Evolutionary conservation across 257 asterid genomes (phyloP).

Genomic region (Prunella vulgaris): DNA sequence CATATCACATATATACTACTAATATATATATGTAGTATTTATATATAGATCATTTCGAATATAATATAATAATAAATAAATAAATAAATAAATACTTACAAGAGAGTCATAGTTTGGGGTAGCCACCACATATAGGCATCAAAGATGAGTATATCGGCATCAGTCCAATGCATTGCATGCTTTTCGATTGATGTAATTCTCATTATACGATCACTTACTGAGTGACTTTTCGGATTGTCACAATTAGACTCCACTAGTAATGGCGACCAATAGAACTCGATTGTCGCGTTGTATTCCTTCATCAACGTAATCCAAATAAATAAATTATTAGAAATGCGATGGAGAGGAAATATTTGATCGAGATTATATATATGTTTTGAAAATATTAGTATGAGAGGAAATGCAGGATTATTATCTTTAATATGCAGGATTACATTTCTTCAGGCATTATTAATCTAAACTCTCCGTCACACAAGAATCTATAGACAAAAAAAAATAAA

Average conservation of each 20-base stretch:
- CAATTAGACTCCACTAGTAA: constrained; percentile 81
- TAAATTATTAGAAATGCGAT: too few relatives aligned
- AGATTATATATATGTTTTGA: too few relatives aligned
- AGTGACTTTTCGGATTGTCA: constrained; percentile 53
- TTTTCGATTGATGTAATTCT: constrained; percentile 56
- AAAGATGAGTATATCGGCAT: constrained; percentile 77
- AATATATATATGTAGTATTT: too few relatives aligned
- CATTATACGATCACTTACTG: constrained; percentile 39
- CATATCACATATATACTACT: too few relatives aligned
- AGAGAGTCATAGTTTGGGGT: constrained; percentile 41
- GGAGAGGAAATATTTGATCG: too few relatives aligned
- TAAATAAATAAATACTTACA: constrained; percentile 39
- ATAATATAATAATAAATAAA: too few relatives aligned
- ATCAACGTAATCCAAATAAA: background rate
- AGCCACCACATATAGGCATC: constrained; percentile 79
- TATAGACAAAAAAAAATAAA: background rate
- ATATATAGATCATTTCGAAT: too few relatives aligned
- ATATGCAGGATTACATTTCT: too few relatives aligned
- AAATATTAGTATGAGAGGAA: too few relatives aligned
- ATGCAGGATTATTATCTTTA: too few relatives aligned
- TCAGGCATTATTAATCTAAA: too few relatives aligned
- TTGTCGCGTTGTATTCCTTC: constrained; percentile 72
- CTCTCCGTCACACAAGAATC: too few relatives aligned
- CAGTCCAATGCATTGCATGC: constrained; percentile 72
- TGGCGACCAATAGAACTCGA: constrained; percentile 88